A percentile compares a stretch with the other conserved stretches of the same genome.
Evolutionary conservation across 805 yeast species (phyloP).

Genomic region (Cyberlindnera lachancei): DNA sequence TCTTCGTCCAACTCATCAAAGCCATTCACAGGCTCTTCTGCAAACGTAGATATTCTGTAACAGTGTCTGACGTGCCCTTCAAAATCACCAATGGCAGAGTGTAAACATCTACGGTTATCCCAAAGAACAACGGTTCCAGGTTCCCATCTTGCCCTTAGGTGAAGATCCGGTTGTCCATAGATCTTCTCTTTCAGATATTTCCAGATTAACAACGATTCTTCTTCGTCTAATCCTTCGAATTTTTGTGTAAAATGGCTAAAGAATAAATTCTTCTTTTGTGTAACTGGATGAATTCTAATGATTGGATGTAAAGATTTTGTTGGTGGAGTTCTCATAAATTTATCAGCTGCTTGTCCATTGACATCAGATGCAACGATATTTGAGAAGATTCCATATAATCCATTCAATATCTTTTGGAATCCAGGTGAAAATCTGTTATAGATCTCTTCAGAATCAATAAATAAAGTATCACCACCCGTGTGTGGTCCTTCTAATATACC

Average conservation of each 20-base stretch:
- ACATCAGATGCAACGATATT: slow-evolving; percentile 62
- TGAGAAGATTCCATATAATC: slow-evolving; percentile 61
- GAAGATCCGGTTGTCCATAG: slow-evolving; percentile 48
- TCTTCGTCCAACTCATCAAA: slow-evolving; percentile 28
- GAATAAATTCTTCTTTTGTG: slow-evolving; percentile 50
- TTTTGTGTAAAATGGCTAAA: slow-evolving; percentile 57
- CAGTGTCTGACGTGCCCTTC: slow-evolving; percentile 68
- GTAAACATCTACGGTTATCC: slow-evolving; percentile 71
- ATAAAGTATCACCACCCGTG: slow-evolving; percentile 71
- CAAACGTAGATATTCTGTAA: slow-evolving; percentile 64
- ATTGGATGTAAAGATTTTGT: slow-evolving; percentile 53
- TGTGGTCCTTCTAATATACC: slow-evolving; percentile 53
- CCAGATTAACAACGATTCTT: slow-evolving; percentile 58
- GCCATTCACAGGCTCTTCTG: slow-evolving; percentile 57
- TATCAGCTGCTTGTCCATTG: slow-evolving; percentile 47
- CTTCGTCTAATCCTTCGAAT: slow-evolving; percentile 64
- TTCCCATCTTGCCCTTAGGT: slow-evolving; percentile 65
- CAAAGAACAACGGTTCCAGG: slow-evolving; percentile 64
- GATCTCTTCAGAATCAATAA: slow-evolving; percentile 61
- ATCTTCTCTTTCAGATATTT: slow-evolving; percentile 48
- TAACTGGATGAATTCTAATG: slow-evolving; percentile 69
- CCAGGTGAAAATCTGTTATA: slow-evolving; percentile 63
- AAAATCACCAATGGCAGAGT: slow-evolving; percentile 71
- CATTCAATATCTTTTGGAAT: slow-evolving; percentile 49
- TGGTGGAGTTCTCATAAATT: slow-evolving; percentile 59